These are phyloP conservation scores for Giardia duodenalis DNA, from an alignment of 208 protist species.

Conservation along the genomic window DNA sequence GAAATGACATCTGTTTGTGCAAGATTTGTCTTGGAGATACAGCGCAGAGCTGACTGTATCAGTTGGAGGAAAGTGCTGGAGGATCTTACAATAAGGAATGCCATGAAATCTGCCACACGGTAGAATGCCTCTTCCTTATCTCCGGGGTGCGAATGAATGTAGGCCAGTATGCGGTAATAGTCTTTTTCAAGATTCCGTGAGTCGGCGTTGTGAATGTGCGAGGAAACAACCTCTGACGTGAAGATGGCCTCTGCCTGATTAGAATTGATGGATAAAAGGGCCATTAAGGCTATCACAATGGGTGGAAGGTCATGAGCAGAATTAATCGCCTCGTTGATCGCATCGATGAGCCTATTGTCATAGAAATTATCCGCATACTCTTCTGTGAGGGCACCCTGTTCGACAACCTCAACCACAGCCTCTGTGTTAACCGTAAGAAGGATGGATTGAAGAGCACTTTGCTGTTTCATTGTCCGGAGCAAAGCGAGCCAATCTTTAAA, in stretches of 20 bases:
- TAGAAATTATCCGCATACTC: not conserved
- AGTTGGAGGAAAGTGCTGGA: not conserved
- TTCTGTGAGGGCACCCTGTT: not conserved
- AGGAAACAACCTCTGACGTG: not conserved
- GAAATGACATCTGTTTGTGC: not conserved
- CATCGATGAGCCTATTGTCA: not conserved
- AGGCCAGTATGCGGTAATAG: not conserved
- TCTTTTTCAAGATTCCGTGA: not conserved
- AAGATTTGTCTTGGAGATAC: not conserved
- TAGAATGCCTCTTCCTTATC: not conserved
- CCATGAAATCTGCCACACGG: not conserved
- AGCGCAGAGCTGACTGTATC: not conserved
- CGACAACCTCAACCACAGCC: not conserved
- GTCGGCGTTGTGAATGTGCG: not conserved
- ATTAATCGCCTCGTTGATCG: not conserved
- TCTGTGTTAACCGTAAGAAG: not conserved
- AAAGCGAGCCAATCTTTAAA: not conserved
- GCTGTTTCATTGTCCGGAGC: not conserved
- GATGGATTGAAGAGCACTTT: not conserved
- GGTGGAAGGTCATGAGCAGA: not conserved
- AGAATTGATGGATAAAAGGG: not conserved
- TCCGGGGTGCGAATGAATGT: not conserved
- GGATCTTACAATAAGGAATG: not conserved
- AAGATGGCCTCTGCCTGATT: constrained; percentile 4
- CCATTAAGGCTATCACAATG: not conserved